These are phyloP conservation scores for Fusarium agapanthi DNA, from an alignment of 2,329 filamentous ascomycete species.

Conservation along the genomic window DNA sequence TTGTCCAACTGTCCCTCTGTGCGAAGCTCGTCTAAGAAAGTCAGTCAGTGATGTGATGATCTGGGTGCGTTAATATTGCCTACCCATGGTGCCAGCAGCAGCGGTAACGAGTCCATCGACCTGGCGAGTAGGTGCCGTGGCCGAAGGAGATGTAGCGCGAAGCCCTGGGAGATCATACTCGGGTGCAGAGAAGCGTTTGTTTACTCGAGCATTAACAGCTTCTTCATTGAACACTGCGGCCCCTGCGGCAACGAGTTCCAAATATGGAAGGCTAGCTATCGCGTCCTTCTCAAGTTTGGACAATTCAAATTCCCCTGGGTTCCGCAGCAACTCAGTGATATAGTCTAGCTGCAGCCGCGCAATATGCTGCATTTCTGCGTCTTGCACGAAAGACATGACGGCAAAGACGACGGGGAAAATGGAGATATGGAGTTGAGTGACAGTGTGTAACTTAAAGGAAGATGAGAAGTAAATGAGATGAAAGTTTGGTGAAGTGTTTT, in stretches of 20 bases:
- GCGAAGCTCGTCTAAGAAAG: neutral
- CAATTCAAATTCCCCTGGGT: rapidly evolving
- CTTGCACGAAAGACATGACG: neutral
- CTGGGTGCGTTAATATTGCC: no score
- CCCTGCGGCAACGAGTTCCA: neutral
- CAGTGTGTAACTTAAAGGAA: rapidly evolving
- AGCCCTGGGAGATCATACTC: neutral
- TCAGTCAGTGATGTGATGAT: neutral
- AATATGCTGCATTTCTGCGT: neutral
- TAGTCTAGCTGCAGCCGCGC: neutral
- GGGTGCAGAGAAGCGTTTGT: neutral
- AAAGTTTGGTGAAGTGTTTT: neutral
- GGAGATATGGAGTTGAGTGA: rapidly evolving
- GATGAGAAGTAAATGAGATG: neutral
- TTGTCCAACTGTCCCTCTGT: neutral
- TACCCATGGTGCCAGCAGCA: neutral
- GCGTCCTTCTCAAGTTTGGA: rapidly evolving
- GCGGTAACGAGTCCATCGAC: neutral
- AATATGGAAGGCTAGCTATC: neutral
- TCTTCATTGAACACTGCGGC: neutral
- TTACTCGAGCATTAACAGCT: neutral
- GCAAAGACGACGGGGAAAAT: neutral
- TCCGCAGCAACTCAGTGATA: neutral
- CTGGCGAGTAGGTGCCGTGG: neutral
- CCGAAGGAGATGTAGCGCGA: neutral